phyloP scores from a whole-genome alignment of 163 green algal species.

The Chlamydomonas reinhardtii region DNA sequence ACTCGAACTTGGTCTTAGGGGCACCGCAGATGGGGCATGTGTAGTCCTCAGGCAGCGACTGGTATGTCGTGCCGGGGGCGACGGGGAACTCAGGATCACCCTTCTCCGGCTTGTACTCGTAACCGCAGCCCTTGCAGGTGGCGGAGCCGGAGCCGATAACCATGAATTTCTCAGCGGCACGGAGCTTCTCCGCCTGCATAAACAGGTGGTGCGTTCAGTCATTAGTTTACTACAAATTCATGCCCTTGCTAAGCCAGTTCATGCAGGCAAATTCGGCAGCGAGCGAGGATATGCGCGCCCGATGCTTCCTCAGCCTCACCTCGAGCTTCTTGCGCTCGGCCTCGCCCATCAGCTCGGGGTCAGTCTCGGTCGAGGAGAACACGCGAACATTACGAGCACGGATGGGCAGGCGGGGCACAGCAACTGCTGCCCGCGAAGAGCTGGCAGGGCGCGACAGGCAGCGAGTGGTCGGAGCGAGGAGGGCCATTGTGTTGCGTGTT shows the following conservation, averaged over 20 bases:
- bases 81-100: slow-evolving; percentile 95
- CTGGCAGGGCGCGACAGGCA: no score
- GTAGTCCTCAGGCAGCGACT: slow-evolving; percentile 94
- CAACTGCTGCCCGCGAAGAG: neutral
- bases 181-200: slow-evolving; percentile 78
- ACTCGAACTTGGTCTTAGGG: slow-evolving; percentile 85
- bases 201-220: no score
- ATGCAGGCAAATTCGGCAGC: no score
- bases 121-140: slow-evolving; percentile 83
- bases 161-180: slow-evolving; percentile 96
- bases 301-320: slow-evolving; percentile 1
- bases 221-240: no score
- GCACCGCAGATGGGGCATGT: slow-evolving; percentile 93
- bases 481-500: no score
- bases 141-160: slow-evolving; percentile 85
- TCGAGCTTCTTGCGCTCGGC: slow-evolving; percentile 38
- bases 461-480: no score
- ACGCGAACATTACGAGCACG: slow-evolving; percentile 9
- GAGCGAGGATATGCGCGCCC: no score
- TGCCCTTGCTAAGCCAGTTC: no score
- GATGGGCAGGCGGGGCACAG: neutral
- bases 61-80: slow-evolving; percentile 83
- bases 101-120: slow-evolving; percentile 87
- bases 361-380: slow-evolving; percentile 11
- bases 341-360: slow-evolving; percentile 38